Evolutionary conservation across 805 yeast genomes (phyloP).

Genomic region (Tetrapisispora arboricola): DNA sequence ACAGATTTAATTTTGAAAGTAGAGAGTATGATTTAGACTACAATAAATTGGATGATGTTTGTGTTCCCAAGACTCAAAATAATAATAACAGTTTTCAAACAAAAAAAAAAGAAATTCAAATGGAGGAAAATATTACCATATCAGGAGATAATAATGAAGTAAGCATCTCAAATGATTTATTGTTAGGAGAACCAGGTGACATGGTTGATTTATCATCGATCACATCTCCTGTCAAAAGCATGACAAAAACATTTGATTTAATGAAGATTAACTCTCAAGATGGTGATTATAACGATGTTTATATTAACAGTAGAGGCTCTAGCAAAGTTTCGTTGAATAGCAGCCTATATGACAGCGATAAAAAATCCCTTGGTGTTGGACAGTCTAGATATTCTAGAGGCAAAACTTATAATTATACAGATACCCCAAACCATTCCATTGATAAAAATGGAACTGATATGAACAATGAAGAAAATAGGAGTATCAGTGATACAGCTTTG

Average conservation of each 20-base stretch:
- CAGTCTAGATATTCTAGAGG: neutral
- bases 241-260: neutral
- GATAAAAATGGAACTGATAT: neutral
- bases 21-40: constrained; percentile 30
- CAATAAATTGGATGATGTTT: constrained; percentile 3
- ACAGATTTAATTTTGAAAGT: constrained; percentile 30
- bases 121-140: neutral
- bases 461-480: constrained; percentile 10
- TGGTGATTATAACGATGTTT: neutral
- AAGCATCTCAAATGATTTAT: constrained; percentile 13
- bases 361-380: constrained; percentile 2
- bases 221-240: neutral
- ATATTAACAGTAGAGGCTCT: neutral
- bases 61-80: constrained; percentile 2
- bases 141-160: neutral
- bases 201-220: constrained; percentile 19
- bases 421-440: neutral
- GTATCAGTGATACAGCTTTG: constrained; percentile 20
- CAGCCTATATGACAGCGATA: constrained; percentile 1
- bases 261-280: neutral
- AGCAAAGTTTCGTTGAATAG: constrained; percentile 3
- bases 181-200: constrained; percentile 29
- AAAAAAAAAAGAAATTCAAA: neutral
- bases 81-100: neutral
- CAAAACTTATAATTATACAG: neutral